A percentile compares a stretch with the other conserved stretches of the same genome.
Conservation (phyloP, 768 basidiomycete genomes). For the Kwoniella dejecticola region DNA sequence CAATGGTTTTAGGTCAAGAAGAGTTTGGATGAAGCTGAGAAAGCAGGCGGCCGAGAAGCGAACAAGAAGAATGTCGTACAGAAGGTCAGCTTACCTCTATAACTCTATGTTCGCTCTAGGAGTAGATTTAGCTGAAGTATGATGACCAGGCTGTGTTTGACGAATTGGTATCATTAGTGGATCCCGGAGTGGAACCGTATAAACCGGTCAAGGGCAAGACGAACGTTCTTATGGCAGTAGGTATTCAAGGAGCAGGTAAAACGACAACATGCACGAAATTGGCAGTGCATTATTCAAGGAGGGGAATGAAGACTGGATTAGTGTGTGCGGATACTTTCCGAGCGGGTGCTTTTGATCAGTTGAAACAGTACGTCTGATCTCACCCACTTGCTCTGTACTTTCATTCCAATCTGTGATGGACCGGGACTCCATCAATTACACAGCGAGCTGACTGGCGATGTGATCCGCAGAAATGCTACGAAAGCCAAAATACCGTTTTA, state of each 20-base stretch:
- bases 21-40: conserved; percentile 63
- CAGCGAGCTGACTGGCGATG: too few relatives aligned
- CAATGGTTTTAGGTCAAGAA: conserved; percentile 46
- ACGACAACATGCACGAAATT: conserved; percentile 97
- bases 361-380: conserved; percentile 66
- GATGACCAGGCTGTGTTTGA: conserved; percentile 81
- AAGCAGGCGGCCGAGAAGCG: conserved; percentile 70
- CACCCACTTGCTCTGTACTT: neutral
- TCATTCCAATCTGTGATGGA: neutral
- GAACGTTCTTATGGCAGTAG: conserved; percentile 97
- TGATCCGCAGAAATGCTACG: conserved; percentile 74
- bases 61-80: conserved; percentile 87
- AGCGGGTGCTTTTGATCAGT: conserved; percentile 98
- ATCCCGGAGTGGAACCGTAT: conserved; percentile 92
- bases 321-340: conserved; percentile 99
- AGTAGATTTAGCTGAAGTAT: too few relatives aligned
- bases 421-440: too few relatives aligned
- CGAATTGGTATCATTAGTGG: conserved; percentile 90
- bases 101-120: neutral
- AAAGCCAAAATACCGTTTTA: conserved; percentile 99
- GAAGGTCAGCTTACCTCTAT: conserved; percentile 64
- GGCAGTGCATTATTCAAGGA: conserved; percentile 93
- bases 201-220: conserved; percentile 93
- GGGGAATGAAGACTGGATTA: conserved; percentile 94
- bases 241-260: conserved; percentile 96